These are phyloP conservation scores for Sclerotinia sclerotiorum DNA, from an alignment of 2,329 filamentous ascomycete genomes.

Conservation along the genomic window DNA sequence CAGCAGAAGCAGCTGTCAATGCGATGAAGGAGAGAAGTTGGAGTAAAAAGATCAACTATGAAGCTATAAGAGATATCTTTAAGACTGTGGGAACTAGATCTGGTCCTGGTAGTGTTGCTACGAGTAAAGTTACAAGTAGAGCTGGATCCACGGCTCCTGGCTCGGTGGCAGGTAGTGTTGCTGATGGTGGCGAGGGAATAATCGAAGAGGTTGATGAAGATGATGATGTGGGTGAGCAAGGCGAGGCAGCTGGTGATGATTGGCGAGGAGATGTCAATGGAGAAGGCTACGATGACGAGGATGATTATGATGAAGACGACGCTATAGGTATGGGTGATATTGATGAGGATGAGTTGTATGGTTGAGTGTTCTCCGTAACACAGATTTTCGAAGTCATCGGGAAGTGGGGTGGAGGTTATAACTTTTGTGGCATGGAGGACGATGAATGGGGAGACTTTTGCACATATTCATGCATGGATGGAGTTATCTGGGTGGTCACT, in stretches of 20 bases:
- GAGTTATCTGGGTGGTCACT: not conserved
- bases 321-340: slow-evolving; percentile 19
- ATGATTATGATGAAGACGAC: slow-evolving; percentile 18
- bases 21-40: slow-evolving; percentile 67
- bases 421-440: not conserved
- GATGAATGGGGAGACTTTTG: not conserved
- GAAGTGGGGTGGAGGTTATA: not conserved
- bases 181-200: not conserved
- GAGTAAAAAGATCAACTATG: slow-evolving; percentile 76
- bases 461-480: not conserved
- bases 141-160: slow-evolving; percentile 25
- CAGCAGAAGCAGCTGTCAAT: slow-evolving; percentile 66
- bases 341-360: slow-evolving; percentile 17
- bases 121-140: slow-evolving; percentile 45
- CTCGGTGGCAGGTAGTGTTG: slow-evolving; percentile 24
- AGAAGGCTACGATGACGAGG: slow-evolving; percentile 8
- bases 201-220: slow-evolving; percentile 2
- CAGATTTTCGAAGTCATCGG: not conserved
- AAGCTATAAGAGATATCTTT: slow-evolving; percentile 50
- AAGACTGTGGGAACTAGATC: slow-evolving; percentile 42
- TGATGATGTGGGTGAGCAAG: not conserved
- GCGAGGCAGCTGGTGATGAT: slow-evolving; percentile 12
- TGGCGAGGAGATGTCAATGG: slow-evolving; percentile 10
- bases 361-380: not conserved
- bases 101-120: slow-evolving; percentile 51